Percentiles rank a stretch among this genome's conserved stretches.
Conservation (phyloP, 2,329 filamentous ascomycete genomes). For the Bipolaris victoriae region DNA sequence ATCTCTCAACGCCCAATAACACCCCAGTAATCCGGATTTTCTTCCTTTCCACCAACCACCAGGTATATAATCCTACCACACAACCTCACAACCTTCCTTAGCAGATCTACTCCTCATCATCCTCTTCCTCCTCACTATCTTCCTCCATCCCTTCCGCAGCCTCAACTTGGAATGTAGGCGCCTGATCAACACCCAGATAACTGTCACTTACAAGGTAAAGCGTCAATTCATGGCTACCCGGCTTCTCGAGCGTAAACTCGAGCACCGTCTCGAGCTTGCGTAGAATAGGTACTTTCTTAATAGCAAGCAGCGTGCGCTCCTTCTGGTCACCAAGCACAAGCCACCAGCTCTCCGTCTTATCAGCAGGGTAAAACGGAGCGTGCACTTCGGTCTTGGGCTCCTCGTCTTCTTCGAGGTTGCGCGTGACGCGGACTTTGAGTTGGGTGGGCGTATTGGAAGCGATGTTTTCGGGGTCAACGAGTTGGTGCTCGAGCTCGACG, state of each 20-base stretch:
- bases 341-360: conserved; percentile 99
- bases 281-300: conserved; percentile 91
- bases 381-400: conserved; percentile 84
- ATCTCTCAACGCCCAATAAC: no score
- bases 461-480: conserved; percentile 81
- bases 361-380: conserved; percentile 88
- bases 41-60: no score
- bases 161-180: conserved; percentile 82
- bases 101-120: conserved; percentile 23
- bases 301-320: conserved; percentile 84
- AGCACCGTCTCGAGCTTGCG: conserved; percentile 77
- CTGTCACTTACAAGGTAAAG: conserved; percentile 96
- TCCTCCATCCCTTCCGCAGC: conserved; percentile 95
- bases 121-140: conserved; percentile 81
- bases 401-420: conserved; percentile 76
- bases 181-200: conserved; percentile 96
- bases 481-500: conserved; percentile 85
- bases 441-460: conserved; percentile 81
- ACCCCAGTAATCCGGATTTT: no score
- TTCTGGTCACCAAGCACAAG: conserved; percentile 92
- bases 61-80: neutral
- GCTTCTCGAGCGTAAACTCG: conserved; percentile 84
- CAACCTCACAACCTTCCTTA: neutral
- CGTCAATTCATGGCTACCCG: conserved; percentile 86
- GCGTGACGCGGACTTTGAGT: conserved; percentile 81